A percentile compares a stretch with the other conserved stretches of the same genome.
Evolutionary conservation across 1,284 basidiomycete genomes (phyloP).

Genomic region (Sanghuangporus weigelae): DNA sequence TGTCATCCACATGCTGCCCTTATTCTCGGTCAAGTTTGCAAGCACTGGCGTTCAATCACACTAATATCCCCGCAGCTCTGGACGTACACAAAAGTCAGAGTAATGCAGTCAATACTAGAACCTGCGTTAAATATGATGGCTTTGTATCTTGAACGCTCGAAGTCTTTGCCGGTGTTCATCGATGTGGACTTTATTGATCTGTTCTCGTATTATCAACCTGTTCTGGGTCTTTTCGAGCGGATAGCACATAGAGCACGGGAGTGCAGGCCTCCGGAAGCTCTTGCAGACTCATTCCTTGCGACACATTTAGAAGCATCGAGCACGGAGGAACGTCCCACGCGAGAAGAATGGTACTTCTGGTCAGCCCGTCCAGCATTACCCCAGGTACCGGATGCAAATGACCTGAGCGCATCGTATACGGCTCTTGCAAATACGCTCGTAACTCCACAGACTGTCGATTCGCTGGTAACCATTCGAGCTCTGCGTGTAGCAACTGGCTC

Average conservation of each 20-base stretch:
- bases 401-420: neutral
- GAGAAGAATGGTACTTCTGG: slow-evolving; percentile 19
- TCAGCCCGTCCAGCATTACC: neutral
- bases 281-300: slow-evolving; percentile 4
- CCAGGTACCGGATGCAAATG: neutral
- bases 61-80: slow-evolving; percentile 9
- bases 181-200: slow-evolving; percentile 15
- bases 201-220: slow-evolving; percentile 1
- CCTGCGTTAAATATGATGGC: slow-evolving; percentile 6
- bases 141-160: slow-evolving; percentile 9
- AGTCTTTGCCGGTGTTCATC: slow-evolving; percentile 3
- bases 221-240: slow-evolving; percentile 10
- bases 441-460: neutral
- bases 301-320: slow-evolving; percentile 14
- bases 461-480: slow-evolving; percentile 12
- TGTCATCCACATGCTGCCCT: neutral
- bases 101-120: slow-evolving; percentile 1
- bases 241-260: slow-evolving; percentile 1
- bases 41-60: slow-evolving; percentile 9
- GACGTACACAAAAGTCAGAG: slow-evolving; percentile 16
- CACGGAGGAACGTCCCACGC: slow-evolving; percentile 1
- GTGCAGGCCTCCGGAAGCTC: neutral
- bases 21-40: slow-evolving; percentile 12
- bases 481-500: slow-evolving; percentile 6
- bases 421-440: neutral